Evolutionary conservation across 805 yeast genomes (phyloP), one percentile per base, ranked within the genome.

Genomic region (Lipomyces mesembrius): DNA sequence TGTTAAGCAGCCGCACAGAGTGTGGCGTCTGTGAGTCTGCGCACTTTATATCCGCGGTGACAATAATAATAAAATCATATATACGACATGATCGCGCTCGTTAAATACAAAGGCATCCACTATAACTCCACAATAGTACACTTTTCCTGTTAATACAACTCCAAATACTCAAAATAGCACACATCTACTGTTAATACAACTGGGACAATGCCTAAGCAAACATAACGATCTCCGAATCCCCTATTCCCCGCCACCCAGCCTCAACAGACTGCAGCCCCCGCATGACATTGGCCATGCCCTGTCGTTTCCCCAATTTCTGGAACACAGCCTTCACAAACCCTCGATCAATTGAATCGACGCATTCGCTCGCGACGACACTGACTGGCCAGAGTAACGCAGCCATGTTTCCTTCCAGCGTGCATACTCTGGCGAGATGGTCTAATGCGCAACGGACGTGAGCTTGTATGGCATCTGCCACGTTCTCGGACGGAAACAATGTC

Each of bases 381-480:
- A 69, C 68, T 22, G 72, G 72, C 72, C 72, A 69, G 29, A 69
- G 60, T 35, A 69, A 49, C 43, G 67, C 70, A 5, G 72, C 72
- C 72, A 67, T 69, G 46, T 64, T 67, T 2, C 71, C 72, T 22
- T 67, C 72, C 9, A 69, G 59, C 2, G 72, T 67, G 32, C 72
- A 69, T 25, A 69, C 71, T 6, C 68, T 60, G 9, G 71, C 68
- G 6, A 69, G 64, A 29, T 68, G 62, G 20, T 67, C 68, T 34
- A 69, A 60, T 9, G 68, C 72, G 14, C 60, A 11, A 3, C 68
- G 63, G 22, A 64, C 70, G 52, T 64, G 68, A 14, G 46, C 32
- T 51, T 69, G 72, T 4, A 69, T 61, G 53, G 57, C 51, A 37
- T 65, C 64, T 5, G 63, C 67, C 20, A 55, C 64, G 32, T 62